Base-by-base conservation (phyloP, 345 rosid species). In the Iberis pinnata region DNA sequence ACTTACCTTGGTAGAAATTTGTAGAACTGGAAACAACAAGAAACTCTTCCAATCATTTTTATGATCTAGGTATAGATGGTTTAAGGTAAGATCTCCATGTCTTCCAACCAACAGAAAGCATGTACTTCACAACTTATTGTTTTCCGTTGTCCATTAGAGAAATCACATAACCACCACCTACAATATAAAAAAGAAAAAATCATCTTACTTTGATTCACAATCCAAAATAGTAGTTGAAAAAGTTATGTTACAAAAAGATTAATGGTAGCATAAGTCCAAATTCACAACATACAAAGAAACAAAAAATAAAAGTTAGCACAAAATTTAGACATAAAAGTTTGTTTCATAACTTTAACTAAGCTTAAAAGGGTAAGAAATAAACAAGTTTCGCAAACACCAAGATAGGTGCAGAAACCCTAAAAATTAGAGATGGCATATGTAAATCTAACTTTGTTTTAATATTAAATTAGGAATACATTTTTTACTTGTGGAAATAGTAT, bases 71-170 rank as follows among this genome's bases (percentile, higher is more conserved):
- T 17, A 84, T 64, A 65, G 90, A 77, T 52, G 82, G 64, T 53
- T 65, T 78, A 12, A 84, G 33, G 69, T 89, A 86, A n/a, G 90
- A 82, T 73, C 76, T 80, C 97, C 95, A 89, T 49, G 63, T 80
- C 73, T 84, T 89, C 97, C 95, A 89, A 62, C 86, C 95, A 73
- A 84, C 70, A 62, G 94, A 95, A 68, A 89, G 95, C 97, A 89
- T 89, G 76, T 86, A 94, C 73, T 89, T 89, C 49, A 89, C 94
- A 22, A 79, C 73, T 38, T 96, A 89, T 41, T 77, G 81, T 67
- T 70, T 79, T 52, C 89, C 96, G 40, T 84, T 77, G 49, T 78
- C 77, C 17, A 72, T 63, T 11, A 94, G 97, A 72, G 90, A 76
- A 53, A 89, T 74, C 48, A 89, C 94, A 75, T 80, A 89, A 69